Base-by-base conservation (phyloP, 176 grass and related monocot genomes). In the Neostapfia colusana region DNA sequence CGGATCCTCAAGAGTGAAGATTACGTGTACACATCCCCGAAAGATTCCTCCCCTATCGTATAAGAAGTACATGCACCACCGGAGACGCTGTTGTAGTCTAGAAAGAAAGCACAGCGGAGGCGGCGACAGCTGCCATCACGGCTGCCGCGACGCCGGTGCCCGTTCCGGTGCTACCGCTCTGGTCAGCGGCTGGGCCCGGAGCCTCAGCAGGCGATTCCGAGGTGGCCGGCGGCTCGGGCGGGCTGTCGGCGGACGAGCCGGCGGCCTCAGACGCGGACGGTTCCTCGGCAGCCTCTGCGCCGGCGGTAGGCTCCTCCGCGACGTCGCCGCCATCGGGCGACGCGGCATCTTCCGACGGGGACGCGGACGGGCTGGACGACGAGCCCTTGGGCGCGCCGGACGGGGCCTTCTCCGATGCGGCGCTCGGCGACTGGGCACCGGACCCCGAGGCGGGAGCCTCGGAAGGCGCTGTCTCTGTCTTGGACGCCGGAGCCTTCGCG, bases 131-230 rank as follows among this genome's bases (percentile, higher is more conserved):
- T 6, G 66, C 77, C 36, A 90, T 10, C 34, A 90, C 6, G 18
- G 84, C 60, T 1, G 78, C 67, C 16, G 28, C 69, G 62, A 92
- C 1, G 41, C 83, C 70, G 20, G 50, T 27, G 53, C 74, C 42
- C 67, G 63, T 48, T 24, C 75, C 54, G 3, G 69, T 13, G 39
- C 53, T 74, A 60, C 83, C 40, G 18, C 45, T 69, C 62, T 77
- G 70, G 8, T 89, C 83, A 15, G 84, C 81, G 20, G 72, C 54
- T 1, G 84, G 79, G 23, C 73, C 83, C 40, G 83, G 84, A 24
- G 83, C 68, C 21, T 39, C 76, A 5, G 76, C 51, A 10, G 90
- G 83, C 10, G 90, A 34, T 49, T 79, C 83, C 0, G 82, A 69
- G 0, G 81, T 54, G 28, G 56, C 7, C 28, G 84, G 83, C 28